phyloP scores from a whole-genome alignment of 108 stramenopile genomes.

The Nitzschia putrida region DNA sequence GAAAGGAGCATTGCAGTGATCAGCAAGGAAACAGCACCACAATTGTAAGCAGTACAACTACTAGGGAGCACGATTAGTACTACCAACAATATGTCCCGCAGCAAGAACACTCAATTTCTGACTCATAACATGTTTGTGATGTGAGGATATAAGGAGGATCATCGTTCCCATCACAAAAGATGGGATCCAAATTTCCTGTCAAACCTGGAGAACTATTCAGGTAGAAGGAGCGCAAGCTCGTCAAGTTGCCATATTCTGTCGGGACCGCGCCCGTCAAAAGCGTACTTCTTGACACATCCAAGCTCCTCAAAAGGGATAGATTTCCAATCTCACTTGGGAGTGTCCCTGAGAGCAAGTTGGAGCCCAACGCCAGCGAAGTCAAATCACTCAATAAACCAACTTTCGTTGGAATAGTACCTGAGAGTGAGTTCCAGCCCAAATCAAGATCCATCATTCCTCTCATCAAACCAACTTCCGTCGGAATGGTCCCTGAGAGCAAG shows the following conservation, averaged over 20 bases:
- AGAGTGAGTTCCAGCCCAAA: conserved; percentile 34
- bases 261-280: conserved; percentile 33
- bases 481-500: conserved; percentile 45
- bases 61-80: too few relatives aligned
- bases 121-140: too few relatives aligned
- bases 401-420: conserved; percentile 52
- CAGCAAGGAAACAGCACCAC: too few relatives aligned
- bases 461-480: conserved; percentile 40
- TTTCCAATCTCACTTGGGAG: conserved; percentile 3
- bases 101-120: too few relatives aligned
- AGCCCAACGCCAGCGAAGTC: too few relatives aligned
- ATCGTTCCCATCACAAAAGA: conserved; percentile 2
- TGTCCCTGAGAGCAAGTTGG: conserved; percentile 34
- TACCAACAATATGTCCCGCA: too few relatives aligned
- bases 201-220: background rate
- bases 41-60: too few relatives aligned
- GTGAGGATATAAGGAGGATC: too few relatives aligned
- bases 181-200: background rate
- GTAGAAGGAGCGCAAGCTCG: background rate
- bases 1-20: too few relatives aligned
- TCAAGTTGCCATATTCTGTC: conserved; percentile 33
- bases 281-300: conserved; percentile 29
- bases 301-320: conserved; percentile 20
- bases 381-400: conserved; percentile 44
- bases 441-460: conserved; percentile 15